Base-by-base conservation (phyloP, 331 rosid species). In the Prunus yedoensis region DNA sequence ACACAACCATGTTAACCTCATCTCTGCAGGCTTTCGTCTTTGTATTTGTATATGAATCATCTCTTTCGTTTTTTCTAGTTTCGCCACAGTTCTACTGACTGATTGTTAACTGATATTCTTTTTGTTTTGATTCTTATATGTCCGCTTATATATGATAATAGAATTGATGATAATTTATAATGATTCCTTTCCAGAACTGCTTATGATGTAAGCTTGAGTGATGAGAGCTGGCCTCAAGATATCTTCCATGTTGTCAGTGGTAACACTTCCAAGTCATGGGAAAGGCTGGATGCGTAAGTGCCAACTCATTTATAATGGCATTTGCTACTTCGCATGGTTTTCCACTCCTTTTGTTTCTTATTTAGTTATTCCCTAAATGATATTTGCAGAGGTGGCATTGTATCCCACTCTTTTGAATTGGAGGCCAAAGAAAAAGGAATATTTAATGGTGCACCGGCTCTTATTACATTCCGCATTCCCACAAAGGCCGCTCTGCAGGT, bases 201-300 rank as follows among this genome's bases (percentile, higher is more conserved):
- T 8, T 94, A 94, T 73, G 99, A 94, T 74, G 90, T 92, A 46
- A 92, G 91, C 82, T 87, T 92, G 81, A 49, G 79, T 5, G 99
- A 92, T 53, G 96, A 87, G 79, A 90, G 76, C 83, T 94, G 99
- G 99, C 88, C 96, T 56, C 83, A 28, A 69, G 95, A 89, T 32
- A 16, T 75, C 56, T 94, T 94, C 80, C 83, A 81, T 30, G 12
- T 85, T 66, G 76, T 90, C 85, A 88, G 84, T 9, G 97, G 99
- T 25, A 93, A 85, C 82, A 77, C 83, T 71, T 81, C 97, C 59
- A 92, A 81, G 79, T 86, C 96, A 61, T 94, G 99, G 99, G 99
- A 94, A 79, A 94, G 88, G 82, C 94, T 94, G 77, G 97, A 94
- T 74, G 97, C 88, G 98, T 94, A 86, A 88, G 97, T 90, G 69